phyloP scores from a whole-genome alignment of 1,284 basidiomycete genomes.

The Papiliotrema nemorosa region DNA sequence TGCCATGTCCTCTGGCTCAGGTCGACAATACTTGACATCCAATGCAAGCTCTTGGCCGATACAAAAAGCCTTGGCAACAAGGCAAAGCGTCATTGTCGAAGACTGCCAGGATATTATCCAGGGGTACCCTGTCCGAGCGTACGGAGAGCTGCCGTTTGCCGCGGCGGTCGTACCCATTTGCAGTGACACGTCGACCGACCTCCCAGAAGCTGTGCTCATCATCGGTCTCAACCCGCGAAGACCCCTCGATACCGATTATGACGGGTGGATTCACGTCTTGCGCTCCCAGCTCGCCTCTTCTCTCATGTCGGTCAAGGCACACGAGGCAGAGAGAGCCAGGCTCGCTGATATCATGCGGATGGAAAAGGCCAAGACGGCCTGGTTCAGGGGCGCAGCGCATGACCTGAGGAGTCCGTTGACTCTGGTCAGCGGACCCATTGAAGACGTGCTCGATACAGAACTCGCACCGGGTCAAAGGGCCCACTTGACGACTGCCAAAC shows the following conservation, averaged over 20 bases:
- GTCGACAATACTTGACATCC: slow-evolving; percentile 15
- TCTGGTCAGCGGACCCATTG: slow-evolving; percentile 35
- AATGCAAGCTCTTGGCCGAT: slow-evolving; percentile 36
- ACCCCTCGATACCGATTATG: slow-evolving; percentile 42
- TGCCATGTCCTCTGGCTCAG: slow-evolving; percentile 31
- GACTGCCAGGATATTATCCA: slow-evolving; percentile 35
- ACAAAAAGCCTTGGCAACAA: slow-evolving; percentile 32
- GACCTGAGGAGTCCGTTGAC: slow-evolving; percentile 47
- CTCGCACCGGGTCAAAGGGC: slow-evolving; percentile 22
- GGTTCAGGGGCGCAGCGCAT: slow-evolving; percentile 48
- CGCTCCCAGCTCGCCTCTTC: slow-evolving; percentile 36
- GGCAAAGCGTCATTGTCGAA: slow-evolving; percentile 43
- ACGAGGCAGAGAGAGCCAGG: slow-evolving; percentile 41
- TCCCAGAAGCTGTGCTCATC: slow-evolving; percentile 47
- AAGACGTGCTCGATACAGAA: slow-evolving; percentile 32
- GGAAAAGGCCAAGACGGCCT: slow-evolving; percentile 45
- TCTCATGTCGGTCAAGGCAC: slow-evolving; percentile 36
- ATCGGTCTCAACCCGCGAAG: slow-evolving; percentile 47
- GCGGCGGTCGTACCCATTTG: slow-evolving; percentile 48
- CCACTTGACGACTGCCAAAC: slow-evolving; percentile 33
- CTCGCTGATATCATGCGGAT: slow-evolving; percentile 45
- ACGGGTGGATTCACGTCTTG: slow-evolving; percentile 36
- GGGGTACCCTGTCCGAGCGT: slow-evolving; percentile 40
- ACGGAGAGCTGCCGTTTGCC: slow-evolving; percentile 42
- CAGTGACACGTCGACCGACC: slow-evolving; percentile 31